Evolutionary conservation across 768 basidiomycete genomes (phyloP), one percentile per base, ranked within the genome.

Genomic region (Leccinum variicolor): DNA sequence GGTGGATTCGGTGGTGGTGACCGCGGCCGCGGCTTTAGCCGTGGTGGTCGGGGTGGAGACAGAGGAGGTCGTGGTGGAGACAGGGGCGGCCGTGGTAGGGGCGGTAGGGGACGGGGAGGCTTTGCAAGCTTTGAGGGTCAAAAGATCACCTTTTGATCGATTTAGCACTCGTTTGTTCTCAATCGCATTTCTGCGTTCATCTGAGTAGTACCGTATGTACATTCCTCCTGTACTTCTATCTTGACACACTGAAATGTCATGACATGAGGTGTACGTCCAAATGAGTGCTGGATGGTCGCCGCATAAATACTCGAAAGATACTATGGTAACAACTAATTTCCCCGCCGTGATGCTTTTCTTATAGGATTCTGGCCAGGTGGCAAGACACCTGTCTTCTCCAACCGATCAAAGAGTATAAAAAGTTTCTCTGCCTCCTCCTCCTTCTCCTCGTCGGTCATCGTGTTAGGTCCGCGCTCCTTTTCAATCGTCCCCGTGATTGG

Each of bases 401-500:
- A 77, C 49, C 95, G 79, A 61, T 97, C 92, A 66, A 99, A 98
- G 19, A 98, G 77, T 33, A 90, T 85, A 66, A 98, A 92, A 43
- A 99, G 77, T 67, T 87, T 87, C 77, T 98, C 95, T 54, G 94
- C 89, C 75, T 99, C 97, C 10, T 75, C 76, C 68, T 97, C 93
- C 72, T 96, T 97, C 79, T 99, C 96, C 69, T 95, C 94, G 29
- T 95, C 88, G 1, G 93, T 89, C 94, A 99, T 96, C 51, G 84
- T 75, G 6, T 69, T 71, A 17, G 77, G 65, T 49, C 74, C 76
- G 3, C 73, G 70, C 54, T 74, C 72, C 34, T 53, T 57, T 54
- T 79, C 74, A 6, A 78, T 81, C 13, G 85, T 84, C n/a, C 93
- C 94, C 1, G 94, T 96, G 68, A 92, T 94, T 2, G 91, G 92